Percentiles rank a stretch among this genome's conserved stretches.
Conservation (phyloP, 495 filamentous ascomycete species). For the Talaromyces stipitatus region DNA sequence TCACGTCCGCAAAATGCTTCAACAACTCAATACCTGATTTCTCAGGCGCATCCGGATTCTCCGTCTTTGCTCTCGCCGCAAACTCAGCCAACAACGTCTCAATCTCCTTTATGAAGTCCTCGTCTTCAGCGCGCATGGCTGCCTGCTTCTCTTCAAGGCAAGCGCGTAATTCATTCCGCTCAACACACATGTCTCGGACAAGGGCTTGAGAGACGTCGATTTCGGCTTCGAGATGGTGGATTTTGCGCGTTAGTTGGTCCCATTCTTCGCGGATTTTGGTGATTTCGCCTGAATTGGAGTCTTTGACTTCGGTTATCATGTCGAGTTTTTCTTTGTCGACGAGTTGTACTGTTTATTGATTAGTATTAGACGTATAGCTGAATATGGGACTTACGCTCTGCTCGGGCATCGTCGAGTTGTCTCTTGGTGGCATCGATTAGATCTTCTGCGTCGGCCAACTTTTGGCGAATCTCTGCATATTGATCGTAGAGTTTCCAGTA, state of each 20-base stretch:
- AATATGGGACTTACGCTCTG: slow-evolving; percentile 29
- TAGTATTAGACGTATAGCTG: neutral
- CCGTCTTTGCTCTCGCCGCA: slow-evolving; percentile 24
- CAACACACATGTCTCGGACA: slow-evolving; percentile 32
- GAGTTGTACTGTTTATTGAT: slow-evolving; percentile 33
- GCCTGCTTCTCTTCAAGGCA: slow-evolving; percentile 34
- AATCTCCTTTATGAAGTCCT: slow-evolving; percentile 37
- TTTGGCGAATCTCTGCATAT: slow-evolving; percentile 31
- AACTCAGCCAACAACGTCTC: slow-evolving; percentile 36
- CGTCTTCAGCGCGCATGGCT: slow-evolving; percentile 30
- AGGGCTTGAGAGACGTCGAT: slow-evolving; percentile 31
- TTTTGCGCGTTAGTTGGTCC: slow-evolving; percentile 31
- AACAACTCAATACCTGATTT: slow-evolving; percentile 34
- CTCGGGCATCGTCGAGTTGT: slow-evolving; percentile 28
- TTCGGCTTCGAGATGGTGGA: slow-evolving; percentile 33
- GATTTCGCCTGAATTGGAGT: slow-evolving; percentile 35
- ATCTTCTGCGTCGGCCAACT: slow-evolving; percentile 34
- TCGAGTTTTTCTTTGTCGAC: slow-evolving; percentile 43
- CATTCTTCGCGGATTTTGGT: slow-evolving; percentile 38
- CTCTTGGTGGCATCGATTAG: slow-evolving; percentile 27
- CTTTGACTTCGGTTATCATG: slow-evolving; percentile 39
- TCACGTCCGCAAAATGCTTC: slow-evolving; percentile 34
- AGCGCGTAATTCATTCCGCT: slow-evolving; percentile 35
- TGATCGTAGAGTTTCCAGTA: slow-evolving; percentile 43
- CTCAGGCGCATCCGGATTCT: slow-evolving; percentile 22